Evolutionary conservation across 2,329 filamentous ascomycete species (phyloP).

Genomic region (Dactylella cylindrospora): DNA sequence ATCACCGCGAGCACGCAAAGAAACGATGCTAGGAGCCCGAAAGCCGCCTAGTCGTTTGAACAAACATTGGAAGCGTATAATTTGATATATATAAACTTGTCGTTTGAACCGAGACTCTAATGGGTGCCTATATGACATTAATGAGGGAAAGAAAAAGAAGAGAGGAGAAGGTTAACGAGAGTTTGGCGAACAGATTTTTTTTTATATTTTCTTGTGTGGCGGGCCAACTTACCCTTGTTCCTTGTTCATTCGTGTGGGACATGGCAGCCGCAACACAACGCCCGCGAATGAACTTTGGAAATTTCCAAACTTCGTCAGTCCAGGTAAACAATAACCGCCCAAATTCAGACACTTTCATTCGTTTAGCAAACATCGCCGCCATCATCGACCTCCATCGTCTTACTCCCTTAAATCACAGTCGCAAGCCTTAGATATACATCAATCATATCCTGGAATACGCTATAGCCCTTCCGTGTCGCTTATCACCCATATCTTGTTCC

Average conservation of each 20-base stretch:
- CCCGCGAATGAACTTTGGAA: conserved; percentile 62
- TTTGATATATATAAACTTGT: conserved; percentile 42
- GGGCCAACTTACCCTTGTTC: conserved; percentile 10
- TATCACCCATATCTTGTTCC: background rate
- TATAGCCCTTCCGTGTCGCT: too few relatives aligned
- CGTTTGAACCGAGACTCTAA: conserved; percentile 99
- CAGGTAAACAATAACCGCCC: conserved; percentile 20
- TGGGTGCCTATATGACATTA: conserved; percentile 74
- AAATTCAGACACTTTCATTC: conserved; percentile 15
- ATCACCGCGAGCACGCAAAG: conserved; percentile 96
- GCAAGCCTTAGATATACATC: too few relatives aligned
- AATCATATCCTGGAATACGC: too few relatives aligned
- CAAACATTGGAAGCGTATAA: conserved; percentile 71
- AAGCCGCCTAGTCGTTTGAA: conserved; percentile 72
- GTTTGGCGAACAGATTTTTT: conserved; percentile 48
- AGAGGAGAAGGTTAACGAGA: conserved; percentile 53
- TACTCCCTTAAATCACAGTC: too few relatives aligned
- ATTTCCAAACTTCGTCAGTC: conserved; percentile 66
- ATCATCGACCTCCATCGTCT: background rate
- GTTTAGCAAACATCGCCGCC: background rate
- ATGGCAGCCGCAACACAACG: conserved; percentile 28
- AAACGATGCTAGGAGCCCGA: conserved; percentile 53
- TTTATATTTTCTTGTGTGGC: conserved; percentile 44
- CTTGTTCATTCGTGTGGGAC: conserved; percentile 28
- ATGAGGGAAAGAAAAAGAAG: conserved; percentile 57